Base-by-base conservation (phyloP, 768 basidiomycete species). In the Fomitopsis serialis region DNA sequence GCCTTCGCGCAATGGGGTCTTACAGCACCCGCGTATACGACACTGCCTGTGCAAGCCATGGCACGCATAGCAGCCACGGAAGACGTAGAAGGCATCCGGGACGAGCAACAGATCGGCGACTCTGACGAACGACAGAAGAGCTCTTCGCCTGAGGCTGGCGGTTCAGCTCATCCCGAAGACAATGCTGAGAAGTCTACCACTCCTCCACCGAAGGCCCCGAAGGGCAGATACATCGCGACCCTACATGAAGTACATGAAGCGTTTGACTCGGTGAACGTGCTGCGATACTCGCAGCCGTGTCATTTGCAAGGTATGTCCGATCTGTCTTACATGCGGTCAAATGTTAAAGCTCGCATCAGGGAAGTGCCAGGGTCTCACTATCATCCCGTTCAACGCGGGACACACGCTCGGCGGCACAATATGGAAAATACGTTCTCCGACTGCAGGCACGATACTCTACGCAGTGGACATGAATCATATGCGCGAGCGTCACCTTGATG, bases 361-460 rank as follows among this genome's bases (percentile, higher is more conserved):
- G 48, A 91, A 93, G 74, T 92, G 90, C 63, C 89, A 94, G 66
- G 92, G 92, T 17, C 73, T 95, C 62, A 95, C 93, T 1, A 90
- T 99, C 58, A 95, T 94, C 17, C 93, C 97, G 1, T 97, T 94
- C 70, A 88, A 90, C 62, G 89, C 93, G 12, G 97, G 96, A 0
- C 95, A 98, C 68, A 92, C 92, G 0, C 79, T 99, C 15, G 97
- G 97, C 55, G 97, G 96, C 42, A 92, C 95, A 5, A 89, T 99
- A 58, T 98, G 94, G 94, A 98, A 98, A 66, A 89, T 99, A 56
- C 85, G 97, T n/a, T 98, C 95, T 0, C 94, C 97, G 2, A 93
- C 94, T 0, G 91, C 92, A 11, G 96, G 95, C 2, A 98, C 97
- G 2, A 87, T 98, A 32, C 74, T 98, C 23, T 98, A 99, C 66